Conservation (phyloP, 306 rosid species). For the Arachis hypogaea region DNA sequence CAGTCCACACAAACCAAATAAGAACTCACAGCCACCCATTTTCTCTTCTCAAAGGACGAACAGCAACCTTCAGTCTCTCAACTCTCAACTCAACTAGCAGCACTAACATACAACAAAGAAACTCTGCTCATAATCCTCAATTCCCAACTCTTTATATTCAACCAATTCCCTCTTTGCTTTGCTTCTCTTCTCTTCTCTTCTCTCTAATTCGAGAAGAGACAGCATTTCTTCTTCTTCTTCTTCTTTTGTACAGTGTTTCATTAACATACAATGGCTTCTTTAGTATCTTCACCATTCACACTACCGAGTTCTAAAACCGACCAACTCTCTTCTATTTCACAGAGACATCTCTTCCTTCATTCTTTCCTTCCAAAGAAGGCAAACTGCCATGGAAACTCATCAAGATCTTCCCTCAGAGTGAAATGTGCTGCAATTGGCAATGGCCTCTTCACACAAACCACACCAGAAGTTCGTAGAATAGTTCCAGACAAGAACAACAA, state of each 20-base stretch:
- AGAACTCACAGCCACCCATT: conserved; percentile 34
- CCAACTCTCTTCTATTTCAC: conserved; percentile 66
- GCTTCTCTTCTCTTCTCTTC: neutral
- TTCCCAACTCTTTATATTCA: neutral
- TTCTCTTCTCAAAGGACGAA: neutral
- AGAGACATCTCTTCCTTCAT: conserved; percentile 78
- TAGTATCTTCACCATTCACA: conserved; percentile 73
- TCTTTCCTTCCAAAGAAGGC: conserved; percentile 81
- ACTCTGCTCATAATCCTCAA: neutral
- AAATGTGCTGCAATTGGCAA: conserved; percentile 87
- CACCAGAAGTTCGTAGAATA: conserved; percentile 86
- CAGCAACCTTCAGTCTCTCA: too few relatives aligned
- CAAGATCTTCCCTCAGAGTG: conserved; percentile 56
- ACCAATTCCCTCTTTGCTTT: neutral
- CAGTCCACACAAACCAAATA: conserved; percentile 40
- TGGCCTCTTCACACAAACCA: conserved; percentile 93
- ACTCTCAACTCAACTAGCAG: too few relatives aligned
- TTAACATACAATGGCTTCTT: conserved; percentile 73
- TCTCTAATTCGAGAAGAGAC: conserved; percentile 26
- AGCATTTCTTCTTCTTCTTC: neutral
- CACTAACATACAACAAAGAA: too few relatives aligned
- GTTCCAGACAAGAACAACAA: conserved; percentile 73
- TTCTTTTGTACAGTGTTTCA: neutral
- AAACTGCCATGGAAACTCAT: conserved; percentile 25
- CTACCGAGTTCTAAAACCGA: conserved; percentile 66